A percentile compares a stretch with the other conserved stretches of the same genome.
Evolutionary conservation across 2,329 filamentous ascomycete genomes (phyloP).

Genomic region (Alternaria infectoria): DNA sequence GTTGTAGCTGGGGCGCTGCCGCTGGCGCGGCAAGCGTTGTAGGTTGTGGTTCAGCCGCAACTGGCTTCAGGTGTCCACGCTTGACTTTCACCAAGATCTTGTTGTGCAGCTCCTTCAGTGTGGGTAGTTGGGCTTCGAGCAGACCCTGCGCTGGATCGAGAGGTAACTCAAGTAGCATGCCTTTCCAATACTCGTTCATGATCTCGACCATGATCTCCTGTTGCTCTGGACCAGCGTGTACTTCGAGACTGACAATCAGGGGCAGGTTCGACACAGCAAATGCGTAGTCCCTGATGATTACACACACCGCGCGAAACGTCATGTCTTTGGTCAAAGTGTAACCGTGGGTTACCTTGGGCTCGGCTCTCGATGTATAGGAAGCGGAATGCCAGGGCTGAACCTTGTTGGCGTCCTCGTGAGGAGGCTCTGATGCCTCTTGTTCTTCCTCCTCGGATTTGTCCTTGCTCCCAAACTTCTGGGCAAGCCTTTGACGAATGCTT

Average conservation of each 20-base stretch:
- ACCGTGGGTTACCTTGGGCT: conserved; percentile 82
- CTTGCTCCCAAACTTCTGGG: conserved; percentile 40
- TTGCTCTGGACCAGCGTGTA: conserved; percentile 81
- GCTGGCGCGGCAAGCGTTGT: conserved; percentile 38
- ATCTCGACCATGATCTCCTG: conserved; percentile 93
- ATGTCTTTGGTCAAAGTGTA: conserved; percentile 87
- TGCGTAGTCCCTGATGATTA: conserved; percentile 76
- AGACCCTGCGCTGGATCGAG: conserved; percentile 34
- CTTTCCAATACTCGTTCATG: conserved; percentile 87
- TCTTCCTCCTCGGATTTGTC: conserved; percentile 30
- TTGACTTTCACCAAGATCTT: conserved; percentile 73
- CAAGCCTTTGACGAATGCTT: conserved; percentile 45
- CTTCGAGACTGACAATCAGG: conserved; percentile 89
- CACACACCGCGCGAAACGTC: conserved; percentile 84
- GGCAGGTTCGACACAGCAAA: conserved; percentile 78
- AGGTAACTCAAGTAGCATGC: conserved; percentile 71
- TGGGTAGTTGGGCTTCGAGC: conserved; percentile 69
- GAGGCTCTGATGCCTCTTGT: conserved; percentile 7
- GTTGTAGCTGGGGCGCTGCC: conserved; percentile 29
- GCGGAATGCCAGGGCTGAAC: conserved; percentile 43
- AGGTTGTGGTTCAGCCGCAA: conserved; percentile 30
- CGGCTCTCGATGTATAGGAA: conserved; percentile 50
- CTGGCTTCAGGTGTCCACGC: conserved; percentile 48
- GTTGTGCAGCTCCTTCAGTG: conserved; percentile 67
- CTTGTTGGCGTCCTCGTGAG: conserved; percentile 19